Evolutionary conservation across 257 asterid species (phyloP), one percentile per base, ranked within the genome.

Genomic region (Ajuga chamaepitys): DNA sequence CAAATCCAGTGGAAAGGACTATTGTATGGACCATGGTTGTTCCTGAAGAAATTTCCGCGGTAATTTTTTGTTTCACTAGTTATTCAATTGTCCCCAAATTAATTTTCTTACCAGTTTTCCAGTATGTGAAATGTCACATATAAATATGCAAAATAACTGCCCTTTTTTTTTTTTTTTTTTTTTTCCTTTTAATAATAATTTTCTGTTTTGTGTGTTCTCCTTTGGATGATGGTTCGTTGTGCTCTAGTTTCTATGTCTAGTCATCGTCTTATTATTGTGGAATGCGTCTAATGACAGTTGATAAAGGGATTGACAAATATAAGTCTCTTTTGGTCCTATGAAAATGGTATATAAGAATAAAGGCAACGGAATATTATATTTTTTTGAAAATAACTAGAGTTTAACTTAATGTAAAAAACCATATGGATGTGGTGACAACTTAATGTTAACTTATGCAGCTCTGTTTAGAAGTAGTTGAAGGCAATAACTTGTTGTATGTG

Each of bases 1-100:
- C 99, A 37, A 93, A 93, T 70, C 91, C 95, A 18, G 58, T 89
- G 16, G 92, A 80, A 75, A 83, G 84, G 69, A 80, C 96, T 64
- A 86, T 93, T 70, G 42, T 84, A 20, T 93, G 97, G 99, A 77
- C 80, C 42, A 89, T 89, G 90, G 77, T 53, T 26, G 71, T 78
- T 56, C 96, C 97, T 35, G 92, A 89, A 75, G 86, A 87, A 74
- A 61, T 84, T 58, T 65, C 88, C 13, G 72, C 25, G 94, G 97
- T 93, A 80, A 82, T 26, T 48, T 21, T 58, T 76, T 32, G 63
- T 35, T 25, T 59, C 72, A 34, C 72, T 71, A 25, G 26, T 66
- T 52, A 22, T 66, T 69, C 47, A 38, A 58, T 56, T 61, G 20
- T 3, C 62, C 30, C 40, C 46, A 48, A 52, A 7, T 30, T 2